phyloP scores from a whole-genome alignment of 1,139 yeast genomes.

The Yamadazyma dushanensis region DNA sequence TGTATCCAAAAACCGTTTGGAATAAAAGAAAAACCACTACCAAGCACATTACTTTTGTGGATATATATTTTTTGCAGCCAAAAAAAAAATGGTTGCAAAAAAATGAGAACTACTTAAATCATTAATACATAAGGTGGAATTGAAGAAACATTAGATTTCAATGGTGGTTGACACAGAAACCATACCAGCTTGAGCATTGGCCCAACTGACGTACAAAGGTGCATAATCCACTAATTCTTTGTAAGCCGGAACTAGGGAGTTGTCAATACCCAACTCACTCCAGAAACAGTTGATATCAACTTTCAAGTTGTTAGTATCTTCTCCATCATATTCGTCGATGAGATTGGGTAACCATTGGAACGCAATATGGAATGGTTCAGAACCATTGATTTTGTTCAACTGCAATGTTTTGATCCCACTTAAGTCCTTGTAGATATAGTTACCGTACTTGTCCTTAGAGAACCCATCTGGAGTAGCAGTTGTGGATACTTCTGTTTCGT shows the following conservation, averaged over 20 bases:
- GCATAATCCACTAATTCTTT: slow-evolving; percentile 66
- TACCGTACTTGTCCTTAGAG: slow-evolving; percentile 51
- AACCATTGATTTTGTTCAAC: slow-evolving; percentile 66
- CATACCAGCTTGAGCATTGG: slow-evolving; percentile 67
- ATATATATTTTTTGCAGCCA: not conserved
- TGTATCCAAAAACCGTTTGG: not conserved
- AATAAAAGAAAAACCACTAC: not conserved
- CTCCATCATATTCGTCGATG: slow-evolving; percentile 42
- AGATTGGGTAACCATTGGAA: slow-evolving; percentile 79
- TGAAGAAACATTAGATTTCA: slow-evolving; percentile 2
- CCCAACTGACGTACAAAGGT: slow-evolving; percentile 63
- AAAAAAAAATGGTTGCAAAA: slow-evolving; percentile 3
- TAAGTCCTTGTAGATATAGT: slow-evolving; percentile 50
- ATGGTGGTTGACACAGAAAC: slow-evolving; percentile 48
- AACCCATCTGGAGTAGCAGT: slow-evolving; percentile 48
- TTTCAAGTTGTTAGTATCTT: slow-evolving; percentile 42
- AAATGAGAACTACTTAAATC: too few relatives aligned
- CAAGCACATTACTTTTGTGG: not conserved
- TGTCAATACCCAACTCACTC: slow-evolving; percentile 60
- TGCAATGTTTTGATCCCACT: slow-evolving; percentile 64
- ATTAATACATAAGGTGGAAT: not conserved
- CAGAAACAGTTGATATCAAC: slow-evolving; percentile 65
- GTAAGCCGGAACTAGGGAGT: slow-evolving; percentile 60
- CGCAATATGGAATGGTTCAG: slow-evolving; percentile 57
- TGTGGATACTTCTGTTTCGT: slow-evolving; percentile 11